Evolutionary conservation across 1,284 basidiomycete species (phyloP).

Genomic region (Erythrobasidium hasegawianum): DNA sequence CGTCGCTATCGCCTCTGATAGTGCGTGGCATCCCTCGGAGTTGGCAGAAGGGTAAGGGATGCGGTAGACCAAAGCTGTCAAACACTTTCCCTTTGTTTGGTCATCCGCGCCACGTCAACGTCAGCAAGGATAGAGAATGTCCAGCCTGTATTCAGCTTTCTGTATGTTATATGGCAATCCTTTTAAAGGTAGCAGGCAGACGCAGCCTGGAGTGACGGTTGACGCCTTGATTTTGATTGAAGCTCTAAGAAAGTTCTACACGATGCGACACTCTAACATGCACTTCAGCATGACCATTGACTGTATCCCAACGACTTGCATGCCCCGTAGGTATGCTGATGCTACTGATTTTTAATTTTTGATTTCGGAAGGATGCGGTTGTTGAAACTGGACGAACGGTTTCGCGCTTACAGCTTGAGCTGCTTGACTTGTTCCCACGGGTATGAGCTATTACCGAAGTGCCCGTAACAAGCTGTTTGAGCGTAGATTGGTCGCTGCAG

Average conservation of each 20-base stretch:
- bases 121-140: too few relatives aligned
- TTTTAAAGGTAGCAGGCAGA: too few relatives aligned
- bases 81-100: too few relatives aligned
- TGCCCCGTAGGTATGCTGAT: background rate
- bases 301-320: background rate
- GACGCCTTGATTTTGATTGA: background rate
- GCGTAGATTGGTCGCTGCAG: slow-evolving; percentile 93
- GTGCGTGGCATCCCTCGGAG: background rate
- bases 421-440: slow-evolving; percentile 96
- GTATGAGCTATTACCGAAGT: slow-evolving; percentile 98
- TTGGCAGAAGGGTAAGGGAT: background rate
- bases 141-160: too few relatives aligned
- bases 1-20: background rate
- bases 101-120: too few relatives aligned
- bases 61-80: too few relatives aligned
- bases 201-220: background rate
- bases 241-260: background rate
- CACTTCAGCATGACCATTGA: too few relatives aligned
- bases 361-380: background rate
- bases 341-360: background rate
- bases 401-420: slow-evolving; percentile 63
- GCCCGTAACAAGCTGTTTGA: slow-evolving; percentile 94
- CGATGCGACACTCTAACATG: background rate
- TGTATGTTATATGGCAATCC: too few relatives aligned
- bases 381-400: background rate